Percentiles rank a stretch among this genome's conserved stretches.
phyloP scores from a whole-genome alignment of 331 rosid species.

The Prunus yedoensis region DNA sequence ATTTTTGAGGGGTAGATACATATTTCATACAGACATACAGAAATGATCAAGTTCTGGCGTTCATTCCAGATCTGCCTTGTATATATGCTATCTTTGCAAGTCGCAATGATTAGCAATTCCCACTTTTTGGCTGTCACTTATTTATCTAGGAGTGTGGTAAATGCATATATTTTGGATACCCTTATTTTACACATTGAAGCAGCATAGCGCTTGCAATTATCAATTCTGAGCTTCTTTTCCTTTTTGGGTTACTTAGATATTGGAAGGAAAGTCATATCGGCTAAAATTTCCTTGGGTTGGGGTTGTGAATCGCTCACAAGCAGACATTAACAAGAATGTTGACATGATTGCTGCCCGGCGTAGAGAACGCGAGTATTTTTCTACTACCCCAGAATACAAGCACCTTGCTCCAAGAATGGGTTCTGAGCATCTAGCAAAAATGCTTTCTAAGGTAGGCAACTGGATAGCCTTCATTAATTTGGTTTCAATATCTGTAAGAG shows the following conservation, averaged over 20 bases:
- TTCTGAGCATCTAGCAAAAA: slow-evolving; percentile 88
- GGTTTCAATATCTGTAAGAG: not conserved
- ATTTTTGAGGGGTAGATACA: not conserved
- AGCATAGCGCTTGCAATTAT: not conserved
- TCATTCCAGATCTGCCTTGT: not conserved
- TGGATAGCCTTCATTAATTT: not conserved
- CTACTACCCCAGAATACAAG: slow-evolving; percentile 80
- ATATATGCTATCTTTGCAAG: not conserved
- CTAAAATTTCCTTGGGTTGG: slow-evolving; percentile 93
- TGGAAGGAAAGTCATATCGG: slow-evolving; percentile 80
- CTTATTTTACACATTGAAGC: not conserved
- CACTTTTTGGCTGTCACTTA: not conserved
- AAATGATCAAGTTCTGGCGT: not conserved
- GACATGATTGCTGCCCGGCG: slow-evolving; percentile 98
- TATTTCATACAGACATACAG: not conserved
- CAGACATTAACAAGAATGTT: slow-evolving; percentile 87
- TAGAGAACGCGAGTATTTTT: slow-evolving; percentile 81
- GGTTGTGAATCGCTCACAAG: slow-evolving; percentile 90
- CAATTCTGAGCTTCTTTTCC: slow-evolving; percentile 5
- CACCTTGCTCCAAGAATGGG: slow-evolving; percentile 94
- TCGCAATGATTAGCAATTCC: not conserved
- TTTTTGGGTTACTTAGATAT: slow-evolving; percentile 47
- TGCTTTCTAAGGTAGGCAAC: slow-evolving; percentile 77
- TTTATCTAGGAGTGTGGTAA: not conserved
- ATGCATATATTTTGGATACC: not conserved